Evolutionary conservation across 2,329 filamentous ascomycete genomes (phyloP).

Genomic region (Karstenula rhodostoma): DNA sequence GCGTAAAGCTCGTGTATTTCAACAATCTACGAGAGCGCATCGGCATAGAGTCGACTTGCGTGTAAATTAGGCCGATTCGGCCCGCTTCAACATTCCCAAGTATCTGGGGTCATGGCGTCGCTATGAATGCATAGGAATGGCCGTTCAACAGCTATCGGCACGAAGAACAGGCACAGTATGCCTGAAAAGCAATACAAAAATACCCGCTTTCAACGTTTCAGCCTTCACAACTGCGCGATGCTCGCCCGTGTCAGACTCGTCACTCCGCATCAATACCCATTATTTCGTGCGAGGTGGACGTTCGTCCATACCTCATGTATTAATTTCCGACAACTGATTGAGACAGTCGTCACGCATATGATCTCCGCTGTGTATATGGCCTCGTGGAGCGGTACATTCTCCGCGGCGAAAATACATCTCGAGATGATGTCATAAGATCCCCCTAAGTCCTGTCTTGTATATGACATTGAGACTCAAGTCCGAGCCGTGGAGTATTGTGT

Average conservation of each 20-base stretch:
- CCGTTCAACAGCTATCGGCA: constrained; percentile 13
- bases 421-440: too few relatives aligned
- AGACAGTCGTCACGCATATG: too few relatives aligned
- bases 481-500: too few relatives aligned
- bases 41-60: constrained; percentile 6
- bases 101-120: background rate
- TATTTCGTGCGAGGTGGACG: background rate
- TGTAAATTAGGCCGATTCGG: constrained; percentile 9
- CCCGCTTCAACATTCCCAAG: constrained; percentile 2
- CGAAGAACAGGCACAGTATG: background rate
- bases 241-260: background rate
- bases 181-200: constrained; percentile 1
- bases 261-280: too few relatives aligned
- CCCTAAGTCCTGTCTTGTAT: too few relatives aligned
- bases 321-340: too few relatives aligned
- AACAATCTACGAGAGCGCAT: constrained; percentile 49
- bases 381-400: too few relatives aligned
- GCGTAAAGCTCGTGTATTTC: constrained; percentile 50
- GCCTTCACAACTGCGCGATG: background rate
- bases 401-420: too few relatives aligned
- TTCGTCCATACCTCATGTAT: too few relatives aligned
- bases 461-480: too few relatives aligned
- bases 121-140: constrained; percentile 10
- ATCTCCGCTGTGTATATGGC: too few relatives aligned
- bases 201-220: background rate